These are phyloP conservation scores for Eimeria falciformis DNA, from an alignment of 169 alveolate genomes.

Conservation along the genomic window DNA sequence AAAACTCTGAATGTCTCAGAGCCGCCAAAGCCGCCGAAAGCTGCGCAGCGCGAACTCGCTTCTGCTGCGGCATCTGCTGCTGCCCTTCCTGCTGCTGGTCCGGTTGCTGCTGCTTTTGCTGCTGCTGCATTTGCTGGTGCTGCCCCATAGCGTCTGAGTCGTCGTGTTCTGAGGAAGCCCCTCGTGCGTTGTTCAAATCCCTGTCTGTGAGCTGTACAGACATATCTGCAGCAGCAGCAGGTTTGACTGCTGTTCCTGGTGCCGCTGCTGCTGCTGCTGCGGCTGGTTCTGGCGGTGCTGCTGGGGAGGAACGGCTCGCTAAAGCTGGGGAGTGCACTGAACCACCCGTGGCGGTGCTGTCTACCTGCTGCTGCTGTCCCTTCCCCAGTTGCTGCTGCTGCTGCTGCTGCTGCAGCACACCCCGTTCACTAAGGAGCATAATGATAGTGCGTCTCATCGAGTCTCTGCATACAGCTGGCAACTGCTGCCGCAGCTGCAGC, in stretches of 20 bases:
- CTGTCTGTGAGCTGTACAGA: no score
- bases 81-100: background rate
- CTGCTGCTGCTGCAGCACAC: constrained; percentile 58
- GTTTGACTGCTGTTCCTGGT: background rate
- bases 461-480: constrained; percentile 34
- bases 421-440: background rate
- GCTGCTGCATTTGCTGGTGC: background rate
- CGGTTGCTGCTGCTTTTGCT: background rate
- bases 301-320: no score
- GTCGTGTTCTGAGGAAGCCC: no score
- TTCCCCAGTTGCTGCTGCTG: constrained; percentile 13
- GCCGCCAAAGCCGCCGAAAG: background rate
- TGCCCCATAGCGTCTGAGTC: no score
- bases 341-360: no score
- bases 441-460: constrained; percentile 12
- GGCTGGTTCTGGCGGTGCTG: no score
- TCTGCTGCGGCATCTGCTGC: constrained; percentile 1
- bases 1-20: background rate
- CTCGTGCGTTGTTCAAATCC: no score
- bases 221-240: constrained; percentile 1
- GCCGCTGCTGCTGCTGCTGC: background rate
- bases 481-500: constrained; percentile 38
- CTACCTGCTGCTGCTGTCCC: constrained; percentile 17
- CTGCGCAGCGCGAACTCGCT: constrained; percentile 11
- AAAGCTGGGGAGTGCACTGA: no score